Evolutionary conservation across 1,139 yeast genomes (phyloP), one percentile per base, ranked within the genome.

Genomic region (Saccharomyces hybrid): DNA sequence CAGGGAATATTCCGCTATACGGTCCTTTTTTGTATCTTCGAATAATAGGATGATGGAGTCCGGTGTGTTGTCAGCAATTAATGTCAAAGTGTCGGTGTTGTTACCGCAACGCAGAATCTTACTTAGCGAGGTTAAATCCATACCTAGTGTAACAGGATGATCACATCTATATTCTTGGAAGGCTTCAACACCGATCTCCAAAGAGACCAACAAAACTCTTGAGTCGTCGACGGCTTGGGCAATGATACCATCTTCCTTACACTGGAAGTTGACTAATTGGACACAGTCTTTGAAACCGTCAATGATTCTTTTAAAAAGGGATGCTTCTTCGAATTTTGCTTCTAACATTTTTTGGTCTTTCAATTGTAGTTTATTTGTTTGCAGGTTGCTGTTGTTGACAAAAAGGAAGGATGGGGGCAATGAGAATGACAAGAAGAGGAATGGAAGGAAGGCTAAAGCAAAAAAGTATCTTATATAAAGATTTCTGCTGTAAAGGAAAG

Each of bases 221-320:
- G 99, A 90, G 69, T 90, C 96, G 73, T 93, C 99, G 64, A 93
- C 95, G 23, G 99, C 98, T 76, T 93, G 98, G 26, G 95, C 95
- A 20, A 96, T 87, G 65, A 93, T 85, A 60, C 99, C 99, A 61
- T 85, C 83, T 72, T 88, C 96, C 23, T 96, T 83, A 75, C 98
- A 93, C 75, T 91, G 95, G 78, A 93, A 89, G 79, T 93, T 93
- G 76, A 97, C 93, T 65, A 90, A 80, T 68, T 88, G 88, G 60
- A 93, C 96, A 69, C 95, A 84, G 69, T 93, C 98, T 71, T 89
- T 88, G 70, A 90, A 86, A 56, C 97, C 84, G 65, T 93, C 98
- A 67, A 90, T 86, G 67, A 89, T 83, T 80, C 88, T 89, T 74
- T 93, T 93, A 70, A 95, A 82, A 65, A 90, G 81, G 58, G 91